A percentile compares a stretch with the other conserved stretches of the same genome.
Conservation (phyloP, 352 stramenopile species). For the Phytophthora pisi region DNA sequence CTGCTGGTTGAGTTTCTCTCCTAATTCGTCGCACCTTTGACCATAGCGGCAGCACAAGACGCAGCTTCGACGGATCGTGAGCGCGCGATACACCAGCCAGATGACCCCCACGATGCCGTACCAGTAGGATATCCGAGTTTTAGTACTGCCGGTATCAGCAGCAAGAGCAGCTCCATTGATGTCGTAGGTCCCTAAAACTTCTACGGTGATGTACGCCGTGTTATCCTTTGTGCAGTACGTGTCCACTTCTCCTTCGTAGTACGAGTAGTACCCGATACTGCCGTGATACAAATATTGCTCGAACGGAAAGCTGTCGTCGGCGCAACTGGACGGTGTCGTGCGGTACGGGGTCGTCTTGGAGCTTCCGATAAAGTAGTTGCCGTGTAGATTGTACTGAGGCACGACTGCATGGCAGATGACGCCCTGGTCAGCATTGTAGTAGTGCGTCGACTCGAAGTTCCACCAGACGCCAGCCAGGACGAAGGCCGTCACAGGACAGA, state of each 20-base stretch:
- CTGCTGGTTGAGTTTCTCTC: not conserved
- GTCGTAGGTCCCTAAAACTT: slow-evolving; percentile 12
- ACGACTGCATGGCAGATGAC: slow-evolving; percentile 19
- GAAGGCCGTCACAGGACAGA: slow-evolving; percentile 14
- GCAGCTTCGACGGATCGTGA: not conserved
- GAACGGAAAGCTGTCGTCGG: slow-evolving; percentile 6
- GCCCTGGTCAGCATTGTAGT: slow-evolving; percentile 9
- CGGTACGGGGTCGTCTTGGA: not conserved
- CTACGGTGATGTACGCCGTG: slow-evolving; percentile 5
- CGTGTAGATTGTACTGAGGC: slow-evolving; percentile 27
- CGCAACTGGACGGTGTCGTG: slow-evolving; percentile 5
- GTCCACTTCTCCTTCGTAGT: slow-evolving; percentile 9
- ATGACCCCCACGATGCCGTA: slow-evolving; percentile 5
- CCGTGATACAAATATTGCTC: slow-evolving; percentile 16
- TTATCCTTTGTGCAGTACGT: slow-evolving; percentile 7
- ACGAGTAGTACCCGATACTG: slow-evolving; percentile 12
- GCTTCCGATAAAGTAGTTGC: slow-evolving; percentile 20
- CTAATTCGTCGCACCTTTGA: not conserved
- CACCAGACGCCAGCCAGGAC: slow-evolving; percentile 25
- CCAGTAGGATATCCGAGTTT: slow-evolving; percentile 9
- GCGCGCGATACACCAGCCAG: slow-evolving; percentile 16
- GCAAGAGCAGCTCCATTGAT: slow-evolving; percentile 12
- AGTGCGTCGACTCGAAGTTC: slow-evolving; percentile 26
- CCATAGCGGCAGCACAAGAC: not conserved
- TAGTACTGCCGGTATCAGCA: slow-evolving; percentile 8